Evolutionary conservation across 148 eudicot species (phyloP).

Genomic region (Nepenthes gracilis): DNA sequence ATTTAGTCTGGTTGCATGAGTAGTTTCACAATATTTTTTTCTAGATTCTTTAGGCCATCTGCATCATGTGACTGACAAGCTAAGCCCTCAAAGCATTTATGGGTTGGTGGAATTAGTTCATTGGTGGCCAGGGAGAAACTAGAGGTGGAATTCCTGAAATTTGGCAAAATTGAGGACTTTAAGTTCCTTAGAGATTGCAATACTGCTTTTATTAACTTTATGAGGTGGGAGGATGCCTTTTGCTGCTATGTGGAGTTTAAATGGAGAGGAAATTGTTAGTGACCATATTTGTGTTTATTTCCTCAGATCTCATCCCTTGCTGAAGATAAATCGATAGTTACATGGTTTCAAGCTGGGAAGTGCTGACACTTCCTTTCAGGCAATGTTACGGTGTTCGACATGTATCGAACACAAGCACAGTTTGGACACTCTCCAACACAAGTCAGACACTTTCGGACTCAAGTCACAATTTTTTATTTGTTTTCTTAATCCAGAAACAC

Average conservation of each 20-base stretch:
- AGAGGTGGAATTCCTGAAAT: constrained; percentile 61
- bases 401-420: neutral
- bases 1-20: too few species aligned
- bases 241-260: constrained; percentile 55
- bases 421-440: too few species aligned
- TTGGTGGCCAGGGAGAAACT: constrained; percentile 60
- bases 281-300: constrained; percentile 73
- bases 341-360: neutral
- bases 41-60: too few species aligned
- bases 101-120: constrained; percentile 79
- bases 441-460: too few species aligned
- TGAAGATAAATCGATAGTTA: constrained; percentile 41
- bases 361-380: neutral
- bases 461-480: too few species aligned
- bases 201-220: constrained; percentile 67
- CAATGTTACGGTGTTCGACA: neutral
- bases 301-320: constrained; percentile 61
- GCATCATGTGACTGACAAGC: constrained; percentile 34
- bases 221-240: constrained; percentile 68
- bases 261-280: constrained; percentile 62
- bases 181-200: constrained; percentile 73
- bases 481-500: too few species aligned
- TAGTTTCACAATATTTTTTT: neutral
- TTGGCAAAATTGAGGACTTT: constrained; percentile 76
- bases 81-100: constrained; percentile 80